These are phyloP conservation scores for Stagonosporopsis tanaceti DNA, from an alignment of 2,329 filamentous ascomycete genomes.

Conservation along the genomic window DNA sequence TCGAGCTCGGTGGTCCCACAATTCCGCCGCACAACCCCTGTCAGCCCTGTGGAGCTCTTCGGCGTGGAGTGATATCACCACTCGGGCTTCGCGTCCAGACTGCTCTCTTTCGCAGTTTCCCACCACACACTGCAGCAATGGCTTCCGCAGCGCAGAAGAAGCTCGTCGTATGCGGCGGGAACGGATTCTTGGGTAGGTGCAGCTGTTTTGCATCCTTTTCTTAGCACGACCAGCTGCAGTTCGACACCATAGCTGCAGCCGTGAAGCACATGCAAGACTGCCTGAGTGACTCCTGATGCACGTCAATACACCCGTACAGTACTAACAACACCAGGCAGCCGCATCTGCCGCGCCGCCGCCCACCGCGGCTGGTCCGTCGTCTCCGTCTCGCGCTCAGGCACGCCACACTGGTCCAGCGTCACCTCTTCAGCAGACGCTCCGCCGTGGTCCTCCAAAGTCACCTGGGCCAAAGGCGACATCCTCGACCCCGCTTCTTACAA, in stretches of 20 bases:
- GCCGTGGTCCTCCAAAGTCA: conserved; percentile 80
- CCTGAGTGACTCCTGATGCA: not conserved
- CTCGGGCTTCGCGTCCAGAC: conserved; percentile 25
- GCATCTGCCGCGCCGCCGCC: conserved; percentile 91
- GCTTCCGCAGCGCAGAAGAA: conserved; percentile 72
- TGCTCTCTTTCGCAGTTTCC: not conserved
- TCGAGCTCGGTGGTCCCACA: conserved; percentile 6
- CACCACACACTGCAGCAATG: conserved; percentile 37
- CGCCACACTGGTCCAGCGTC: conserved; percentile 83
- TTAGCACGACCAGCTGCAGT: not conserved
- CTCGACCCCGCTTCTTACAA: conserved; percentile 83
- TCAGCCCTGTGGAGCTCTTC: conserved; percentile 30
- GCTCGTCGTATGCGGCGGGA: conserved; percentile 91
- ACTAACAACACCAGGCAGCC: conserved; percentile 58
- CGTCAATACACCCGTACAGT: not conserved
- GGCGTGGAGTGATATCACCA: conserved; percentile 47
- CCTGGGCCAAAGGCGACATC: conserved; percentile 89
- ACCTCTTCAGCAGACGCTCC: conserved; percentile 76
- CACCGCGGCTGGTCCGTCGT: conserved; percentile 89
- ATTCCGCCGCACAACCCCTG: conserved; percentile 26
- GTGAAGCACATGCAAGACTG: too few relatives aligned
- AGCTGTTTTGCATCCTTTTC: not conserved
- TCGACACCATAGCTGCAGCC: too few relatives aligned
- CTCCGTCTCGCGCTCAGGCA: conserved; percentile 93
- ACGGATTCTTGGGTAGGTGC: conserved; percentile 79